Evolutionary conservation across 305 asterid species (phyloP), one percentile per base, ranked within the genome.

Genomic region (Fraxinus dipetala): DNA sequence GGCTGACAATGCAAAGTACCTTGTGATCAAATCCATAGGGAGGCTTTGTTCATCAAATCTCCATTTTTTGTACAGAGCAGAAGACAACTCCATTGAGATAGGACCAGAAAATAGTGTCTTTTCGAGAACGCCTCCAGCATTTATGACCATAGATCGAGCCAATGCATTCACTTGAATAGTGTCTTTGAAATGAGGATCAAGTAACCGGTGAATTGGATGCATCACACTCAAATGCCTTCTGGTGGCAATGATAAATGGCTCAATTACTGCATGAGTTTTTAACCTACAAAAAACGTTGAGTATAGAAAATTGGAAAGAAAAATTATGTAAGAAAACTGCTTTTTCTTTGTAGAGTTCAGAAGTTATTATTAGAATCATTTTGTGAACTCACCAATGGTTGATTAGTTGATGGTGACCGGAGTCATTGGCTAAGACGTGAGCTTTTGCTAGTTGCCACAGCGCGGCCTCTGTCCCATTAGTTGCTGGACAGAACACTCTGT

Each of bases 31-130:
- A 85, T 90, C 90, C 54, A 80, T 80, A 63, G 91, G 92, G 81
- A 86, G 91, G 85, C 91, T 82, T 85, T 90, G 91, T 84, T 90
- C 88, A 83, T 90, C 89, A 75, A 90, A 88, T 86, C 90, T 88
- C 93, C 93, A 88, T 69, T 85, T 84, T 75, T 86, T 84, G 78
- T 88, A 88, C 63, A 90, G 87, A 63, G 67, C 78, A 45, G 93
- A 87, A 1, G 93, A 85, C 54, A 88, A 72, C 85, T 88, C 86
- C 89, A 88, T 84, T 4, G 93, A 90, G n/a, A 83, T 78, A 36
- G 77, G 80, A 61, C 90, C 87, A n/a, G 85, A 85, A 84, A 78
- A 88, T 72, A 90, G 81, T 22, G 80, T 87, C 81, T 80, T 87
- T 84, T 90, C 93, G 34, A 90, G 81, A 76, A 88, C 61, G 45